These are phyloP conservation scores for Akanthomyces dipterigenus DNA, from an alignment of 2,329 filamentous ascomycete species.

Conservation along the genomic window DNA sequence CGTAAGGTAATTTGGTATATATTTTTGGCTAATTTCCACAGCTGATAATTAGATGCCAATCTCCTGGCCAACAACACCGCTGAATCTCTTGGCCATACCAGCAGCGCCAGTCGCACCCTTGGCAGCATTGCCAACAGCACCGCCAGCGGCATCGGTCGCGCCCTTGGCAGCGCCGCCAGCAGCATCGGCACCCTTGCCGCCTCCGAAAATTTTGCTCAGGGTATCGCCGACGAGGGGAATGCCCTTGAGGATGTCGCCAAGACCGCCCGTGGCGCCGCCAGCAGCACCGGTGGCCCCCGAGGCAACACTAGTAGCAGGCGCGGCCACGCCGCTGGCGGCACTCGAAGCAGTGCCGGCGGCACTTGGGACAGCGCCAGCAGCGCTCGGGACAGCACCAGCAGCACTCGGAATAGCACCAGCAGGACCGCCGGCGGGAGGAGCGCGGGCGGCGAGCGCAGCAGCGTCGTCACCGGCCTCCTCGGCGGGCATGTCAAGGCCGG, in stretches of 20 bases:
- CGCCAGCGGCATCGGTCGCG: background rate
- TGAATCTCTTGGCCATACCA: background rate
- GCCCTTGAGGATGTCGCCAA: too few species aligned
- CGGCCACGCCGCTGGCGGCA: too few species aligned
- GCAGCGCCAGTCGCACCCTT: background rate
- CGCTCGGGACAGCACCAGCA: background rate
- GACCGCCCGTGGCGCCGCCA: too few species aligned
- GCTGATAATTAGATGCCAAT: background rate
- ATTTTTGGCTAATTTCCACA: background rate
- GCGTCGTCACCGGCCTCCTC: background rate
- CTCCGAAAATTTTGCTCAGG: too few species aligned
- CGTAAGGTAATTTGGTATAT: background rate
- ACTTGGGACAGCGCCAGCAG: background rate
- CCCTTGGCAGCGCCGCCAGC: too few species aligned
- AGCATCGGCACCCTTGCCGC: too few species aligned
- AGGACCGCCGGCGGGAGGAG: background rate
- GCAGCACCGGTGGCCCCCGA: too few species aligned
- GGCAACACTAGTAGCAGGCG: too few species aligned
- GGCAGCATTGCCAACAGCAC: background rate
- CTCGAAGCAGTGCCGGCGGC: too few species aligned
- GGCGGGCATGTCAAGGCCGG: background rate
- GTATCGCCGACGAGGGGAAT: too few species aligned
- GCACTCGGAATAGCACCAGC: background rate
- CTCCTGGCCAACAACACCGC: background rate
- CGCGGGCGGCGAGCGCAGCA: background rate